Base-by-base conservation (phyloP, 2,329 filamentous ascomycete genomes). In the Fusarium phyllophilum region DNA sequence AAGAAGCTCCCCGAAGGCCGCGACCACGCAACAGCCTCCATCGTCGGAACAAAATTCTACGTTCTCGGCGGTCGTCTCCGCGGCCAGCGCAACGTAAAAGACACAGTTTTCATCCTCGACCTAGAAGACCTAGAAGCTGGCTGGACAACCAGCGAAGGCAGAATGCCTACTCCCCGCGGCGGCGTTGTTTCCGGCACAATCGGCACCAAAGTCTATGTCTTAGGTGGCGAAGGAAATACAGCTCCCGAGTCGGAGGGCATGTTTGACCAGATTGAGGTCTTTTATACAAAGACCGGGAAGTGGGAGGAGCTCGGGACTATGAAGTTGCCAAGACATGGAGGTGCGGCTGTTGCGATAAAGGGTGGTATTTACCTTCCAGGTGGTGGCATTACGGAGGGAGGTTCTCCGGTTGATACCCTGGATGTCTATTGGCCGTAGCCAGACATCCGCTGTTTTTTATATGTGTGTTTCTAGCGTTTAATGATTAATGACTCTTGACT, bases 81-180 rank as follows among this genome's bases (percentile, higher is more conserved):
- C 5, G 80, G 80, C 1, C 78, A 81, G 33, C 55, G 65, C 26
- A 82, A 82, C 36, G 76, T 80, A 22, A 75, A 75, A 14, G 80
- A 81, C 33, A 83, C 79, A 0, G 82, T 83, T 0, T 84, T 81
- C 55, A 65, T 75, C 0, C 73, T 84, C 3, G 79, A 84, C 42
- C 71, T 85, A 0, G 66, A 70, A 3, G 48, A 79, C 15, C 46
- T 76, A 11, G 57, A 67, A 15, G 45, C 57, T 6, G 78, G 78
- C 9, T 84, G 82, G 83, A 64, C 17, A 0, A 78, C 74, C 2
- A 78, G 74, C 15, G 49, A 61, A 12, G 75, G 57, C 7, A 64
- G 51, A n/a, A 83, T 85, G 83, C 81, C 82, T 0, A 84, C 81
- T 6, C 62, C 83, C 0, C 76, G 83, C 1, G 84, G 82, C 6